Base-by-base conservation (phyloP, 495 filamentous ascomycete species). In the Neurospora sp. region DNA sequence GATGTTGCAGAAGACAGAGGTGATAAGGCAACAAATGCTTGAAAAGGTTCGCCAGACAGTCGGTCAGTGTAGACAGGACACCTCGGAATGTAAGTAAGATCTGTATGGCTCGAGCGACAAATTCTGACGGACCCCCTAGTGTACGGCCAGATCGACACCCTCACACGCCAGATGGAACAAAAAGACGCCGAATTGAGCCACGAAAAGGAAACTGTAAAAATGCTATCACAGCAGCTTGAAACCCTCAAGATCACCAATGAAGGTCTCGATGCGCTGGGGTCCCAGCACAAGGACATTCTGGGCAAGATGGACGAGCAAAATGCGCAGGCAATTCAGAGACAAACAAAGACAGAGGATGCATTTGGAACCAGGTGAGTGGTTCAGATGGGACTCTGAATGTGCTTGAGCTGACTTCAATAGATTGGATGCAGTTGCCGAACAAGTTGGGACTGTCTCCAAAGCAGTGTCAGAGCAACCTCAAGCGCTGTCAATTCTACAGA, bases 271-370 rank as follows among this genome's bases (percentile, higher is more conserved):
- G 72, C 71, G 2, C 65, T 82, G 0, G 72, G 71, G 14, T 38
- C 71, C 8, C 81, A 81, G 46, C 80, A 81, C 41, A 72, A 74
- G 41, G 76, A 81, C 70, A 77, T 84, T 9, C 68, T 82, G 2
- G 72, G 74, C 1, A 79, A 78, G 70, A 69, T 81, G n/a, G 70
- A 77, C 4, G 73, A 76, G 16, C 75, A 76, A n/a, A 61, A 70
- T 48, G 42, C 10, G 46, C 14, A 71, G 69, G 20, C 69, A 71
- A 40, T 68, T 39, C 48, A 73, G 72, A 68, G 71, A 69, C 65
- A 71, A 39, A 14, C 76, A 71, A 72, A 65, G 4, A 38, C 7
- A 8, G 71, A 72, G 18, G 40, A 74, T 11, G 71, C 74, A 16
- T 31, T 71, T 0, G 48, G 39, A 18, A 37, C 65, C 5, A 73